A percentile compares a stretch with the other conserved stretches of the same genome.
Evolutionary conservation across 78 protist genomes (phyloP).

Genomic region (Tieghemostelium lacteum): DNA sequence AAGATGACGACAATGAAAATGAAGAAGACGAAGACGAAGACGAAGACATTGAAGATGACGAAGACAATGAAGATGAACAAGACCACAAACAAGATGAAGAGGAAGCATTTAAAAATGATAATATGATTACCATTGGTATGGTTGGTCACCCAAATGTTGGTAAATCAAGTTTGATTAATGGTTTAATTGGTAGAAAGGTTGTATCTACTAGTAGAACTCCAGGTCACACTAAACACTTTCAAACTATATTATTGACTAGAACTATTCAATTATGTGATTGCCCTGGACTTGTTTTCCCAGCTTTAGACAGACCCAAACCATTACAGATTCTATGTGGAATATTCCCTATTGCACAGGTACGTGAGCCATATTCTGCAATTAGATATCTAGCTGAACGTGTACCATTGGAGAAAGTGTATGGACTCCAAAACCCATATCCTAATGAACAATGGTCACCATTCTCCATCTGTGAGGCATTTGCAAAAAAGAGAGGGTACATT

Average conservation of each 20-base stretch:
- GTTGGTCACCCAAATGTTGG: slow-evolving; percentile 96
- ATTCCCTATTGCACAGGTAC: slow-evolving; percentile 90
- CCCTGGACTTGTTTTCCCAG: slow-evolving; percentile 94
- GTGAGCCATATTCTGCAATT: slow-evolving; percentile 90
- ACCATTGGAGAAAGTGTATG: slow-evolving; percentile 76
- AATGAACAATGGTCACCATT: slow-evolving; percentile 50
- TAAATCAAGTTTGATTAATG: slow-evolving; percentile 88
- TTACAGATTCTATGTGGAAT: slow-evolving; percentile 91
- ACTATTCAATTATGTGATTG: slow-evolving; percentile 89
- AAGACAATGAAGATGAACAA: neutral
- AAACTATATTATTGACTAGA: slow-evolving; percentile 80
- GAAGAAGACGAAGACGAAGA: neutral
- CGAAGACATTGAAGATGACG: neutral
- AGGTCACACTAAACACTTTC: slow-evolving; percentile 96
- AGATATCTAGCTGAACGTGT: slow-evolving; percentile 84
- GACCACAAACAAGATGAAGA: neutral
- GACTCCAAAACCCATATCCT: slow-evolving; percentile 26
- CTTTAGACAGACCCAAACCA: slow-evolving; percentile 79
- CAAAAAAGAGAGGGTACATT: slow-evolving; percentile 59
- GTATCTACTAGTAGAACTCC: slow-evolving; percentile 87
- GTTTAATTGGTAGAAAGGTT: slow-evolving; percentile 87
- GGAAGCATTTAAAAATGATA: neutral
- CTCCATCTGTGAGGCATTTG: slow-evolving; percentile 68
- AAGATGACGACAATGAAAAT: neutral
- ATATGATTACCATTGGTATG: slow-evolving; percentile 66